Evolutionary conservation across 371 early-diverging fungal genomes (phyloP), one percentile per base, ranked within the genome.

Genomic region (Lichtheimia hyalospora): DNA sequence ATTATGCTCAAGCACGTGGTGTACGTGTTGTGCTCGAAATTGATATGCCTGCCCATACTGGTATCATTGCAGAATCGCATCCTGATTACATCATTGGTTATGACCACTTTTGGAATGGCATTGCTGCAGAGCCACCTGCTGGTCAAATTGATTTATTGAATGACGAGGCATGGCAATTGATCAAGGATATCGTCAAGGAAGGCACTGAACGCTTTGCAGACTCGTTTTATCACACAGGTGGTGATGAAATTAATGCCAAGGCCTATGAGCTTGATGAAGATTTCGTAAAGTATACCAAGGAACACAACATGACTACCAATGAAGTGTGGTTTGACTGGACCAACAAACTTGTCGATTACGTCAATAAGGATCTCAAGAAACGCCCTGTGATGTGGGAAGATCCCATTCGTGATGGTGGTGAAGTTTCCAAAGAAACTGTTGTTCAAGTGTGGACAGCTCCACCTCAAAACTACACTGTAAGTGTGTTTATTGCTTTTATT

Each of bases 11-110:
- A 24, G 75, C 85, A 7, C 89, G 89, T 40, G 93, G 92, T 50
- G 82, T 93, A 34, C 85, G 93, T 48, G 82, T 92, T 18, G 74
- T 91, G 10, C 85, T 92, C 18, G 93, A 93, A 69, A 77, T 91
- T 21, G 92, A 92, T 49, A 84, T 91, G 72, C 92, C 93, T 39
- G 93, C 90, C 0, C 93, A 93, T 73, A 87, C 90, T 57, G 81
- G 69, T 25, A 52, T 79, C 54, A 69, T 75, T 58, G 67, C 52
- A 5, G 54, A 67, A 14, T 66, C 76, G 21, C 77, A 84, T 53
- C 77, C 83, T 41, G 74, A 82, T 53, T 64, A 69, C n/a, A 67
- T 84, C 43, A 63, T 75, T 15, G 83, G 85, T 51, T 53, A 61
- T 4, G 66, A 77, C 44, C 62, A 79, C 39, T 77, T 69, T 52